Conservation (phyloP, 768 basidiomycete genomes). For the Phylloporus sp. region DNA sequence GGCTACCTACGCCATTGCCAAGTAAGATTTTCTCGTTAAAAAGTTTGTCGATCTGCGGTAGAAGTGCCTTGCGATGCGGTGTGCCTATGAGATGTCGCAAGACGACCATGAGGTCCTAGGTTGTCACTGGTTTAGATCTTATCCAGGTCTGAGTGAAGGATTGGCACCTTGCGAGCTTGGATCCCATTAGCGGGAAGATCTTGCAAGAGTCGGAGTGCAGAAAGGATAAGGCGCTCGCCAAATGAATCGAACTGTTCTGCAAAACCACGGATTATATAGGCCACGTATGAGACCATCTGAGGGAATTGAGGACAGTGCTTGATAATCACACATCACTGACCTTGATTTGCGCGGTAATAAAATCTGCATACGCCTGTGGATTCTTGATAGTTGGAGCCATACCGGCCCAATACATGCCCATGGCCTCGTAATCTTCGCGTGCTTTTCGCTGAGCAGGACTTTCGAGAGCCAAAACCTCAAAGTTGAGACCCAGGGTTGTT, state of each 20-base stretch:
- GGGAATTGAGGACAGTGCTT: slow-evolving; percentile 5
- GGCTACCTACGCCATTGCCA: slow-evolving; percentile 77
- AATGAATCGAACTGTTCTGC: slow-evolving; percentile 66
- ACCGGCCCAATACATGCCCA: slow-evolving; percentile 79
- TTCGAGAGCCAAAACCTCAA: slow-evolving; percentile 74
- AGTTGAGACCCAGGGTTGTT: slow-evolving; percentile 70
- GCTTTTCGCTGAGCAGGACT: slow-evolving; percentile 78
- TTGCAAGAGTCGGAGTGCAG: slow-evolving; percentile 82
- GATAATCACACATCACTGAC: slow-evolving; percentile 33
- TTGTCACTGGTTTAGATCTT: not conserved
- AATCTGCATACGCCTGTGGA: slow-evolving; percentile 69
- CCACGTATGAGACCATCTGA: slow-evolving; percentile 88
- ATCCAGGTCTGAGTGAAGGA: not conserved
- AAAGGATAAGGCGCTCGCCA: slow-evolving; percentile 75
- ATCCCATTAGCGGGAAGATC: slow-evolving; percentile 90
- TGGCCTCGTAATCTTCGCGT: slow-evolving; percentile 74
- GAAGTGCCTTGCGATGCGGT: slow-evolving; percentile 70
- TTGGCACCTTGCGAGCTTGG: slow-evolving; percentile 67
- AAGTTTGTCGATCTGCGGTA: slow-evolving; percentile 83
- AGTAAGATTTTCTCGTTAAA: slow-evolving; percentile 88
- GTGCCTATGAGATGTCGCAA: slow-evolving; percentile 85
- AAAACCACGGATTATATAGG: slow-evolving; percentile 78
- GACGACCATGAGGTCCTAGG: slow-evolving; percentile 86
- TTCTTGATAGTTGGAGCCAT: slow-evolving; percentile 77
- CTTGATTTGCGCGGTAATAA: slow-evolving; percentile 89